phyloP scores from a whole-genome alignment of 257 asterid genomes.

The Solanum sparsipilum region DNA sequence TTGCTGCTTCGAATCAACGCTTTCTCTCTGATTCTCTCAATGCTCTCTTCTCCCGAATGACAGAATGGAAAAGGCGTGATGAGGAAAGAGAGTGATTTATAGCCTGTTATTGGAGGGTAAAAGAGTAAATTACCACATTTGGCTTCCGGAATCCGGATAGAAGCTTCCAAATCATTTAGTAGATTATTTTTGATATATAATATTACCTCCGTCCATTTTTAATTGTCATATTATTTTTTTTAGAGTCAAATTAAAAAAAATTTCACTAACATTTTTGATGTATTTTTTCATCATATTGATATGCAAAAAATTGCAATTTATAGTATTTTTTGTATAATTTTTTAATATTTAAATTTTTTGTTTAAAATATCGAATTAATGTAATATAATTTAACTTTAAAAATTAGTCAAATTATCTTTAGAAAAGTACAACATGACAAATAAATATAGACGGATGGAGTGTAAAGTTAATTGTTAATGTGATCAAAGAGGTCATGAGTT shows the following conservation, averaged over 20 bases:
- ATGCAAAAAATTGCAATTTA: too few relatives aligned
- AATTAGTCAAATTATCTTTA: accelerated
- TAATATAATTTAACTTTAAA: too few relatives aligned
- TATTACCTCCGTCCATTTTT: accelerated
- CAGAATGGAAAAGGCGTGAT: not conserved
- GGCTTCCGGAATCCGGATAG: not conserved
- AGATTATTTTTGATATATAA: too few relatives aligned
- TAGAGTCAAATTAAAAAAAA: too few relatives aligned
- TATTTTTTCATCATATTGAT: too few relatives aligned
- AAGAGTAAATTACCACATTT: not conserved
- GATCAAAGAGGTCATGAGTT: not conserved
- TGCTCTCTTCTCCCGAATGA: not conserved
- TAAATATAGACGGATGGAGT: accelerated
- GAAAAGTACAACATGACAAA: too few relatives aligned
- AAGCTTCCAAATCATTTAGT: not conserved
- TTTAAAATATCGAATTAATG: too few relatives aligned
- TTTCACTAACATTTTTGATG: too few relatives aligned
- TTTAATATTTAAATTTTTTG: accelerated
- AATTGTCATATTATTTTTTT: too few relatives aligned
- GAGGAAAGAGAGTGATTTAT: not conserved
- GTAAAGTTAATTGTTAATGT: not conserved
- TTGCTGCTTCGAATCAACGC: slow-evolving; percentile 4
- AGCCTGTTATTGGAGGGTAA: not conserved
- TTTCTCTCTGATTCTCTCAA: not conserved
- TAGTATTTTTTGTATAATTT: too few relatives aligned